Evolutionary conservation across 2,329 filamentous ascomycete species (phyloP).

Genomic region (Ramularia endophylla): DNA sequence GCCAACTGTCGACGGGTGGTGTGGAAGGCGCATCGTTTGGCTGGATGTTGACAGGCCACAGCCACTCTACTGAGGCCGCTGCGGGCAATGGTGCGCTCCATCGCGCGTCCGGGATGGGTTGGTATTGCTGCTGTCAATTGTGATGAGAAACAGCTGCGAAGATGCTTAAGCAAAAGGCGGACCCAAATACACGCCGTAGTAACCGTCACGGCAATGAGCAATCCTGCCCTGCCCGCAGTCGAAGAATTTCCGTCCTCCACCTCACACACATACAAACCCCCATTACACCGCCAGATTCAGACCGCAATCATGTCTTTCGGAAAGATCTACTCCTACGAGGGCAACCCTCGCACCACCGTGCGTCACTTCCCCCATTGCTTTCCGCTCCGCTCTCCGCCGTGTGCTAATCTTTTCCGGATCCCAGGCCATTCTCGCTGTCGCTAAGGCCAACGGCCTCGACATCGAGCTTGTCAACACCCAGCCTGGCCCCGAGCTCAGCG

Average conservation of each 20-base stretch:
- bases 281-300: no score
- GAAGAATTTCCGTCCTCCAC: no score
- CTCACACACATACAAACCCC: conserved; percentile 9
- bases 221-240: no score
- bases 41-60: conserved; percentile 18
- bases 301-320: conserved; percentile 58
- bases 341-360: conserved; percentile 41
- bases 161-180: no score
- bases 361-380: conserved; percentile 61
- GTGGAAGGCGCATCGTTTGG: conserved; percentile 19
- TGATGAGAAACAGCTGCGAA: conserved; percentile 3
- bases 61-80: conserved; percentile 27
- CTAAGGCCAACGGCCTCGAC: conserved; percentile 95
- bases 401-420: no score
- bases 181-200: background rate
- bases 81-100: conserved; percentile 27
- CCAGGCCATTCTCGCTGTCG: conserved; percentile 76
- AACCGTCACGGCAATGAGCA: background rate
- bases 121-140: background rate
- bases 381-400: conserved; percentile 77
- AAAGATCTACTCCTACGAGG: conserved; percentile 87
- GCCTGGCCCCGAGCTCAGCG: conserved; percentile 56
- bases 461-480: conserved; percentile 74
- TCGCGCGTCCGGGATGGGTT: conserved; percentile 7
- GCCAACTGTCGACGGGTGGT: conserved; percentile 23